Evolutionary conservation across 768 basidiomycete genomes (phyloP), one percentile per base, ranked within the genome.

Genomic region (Calocybe cyanea): DNA sequence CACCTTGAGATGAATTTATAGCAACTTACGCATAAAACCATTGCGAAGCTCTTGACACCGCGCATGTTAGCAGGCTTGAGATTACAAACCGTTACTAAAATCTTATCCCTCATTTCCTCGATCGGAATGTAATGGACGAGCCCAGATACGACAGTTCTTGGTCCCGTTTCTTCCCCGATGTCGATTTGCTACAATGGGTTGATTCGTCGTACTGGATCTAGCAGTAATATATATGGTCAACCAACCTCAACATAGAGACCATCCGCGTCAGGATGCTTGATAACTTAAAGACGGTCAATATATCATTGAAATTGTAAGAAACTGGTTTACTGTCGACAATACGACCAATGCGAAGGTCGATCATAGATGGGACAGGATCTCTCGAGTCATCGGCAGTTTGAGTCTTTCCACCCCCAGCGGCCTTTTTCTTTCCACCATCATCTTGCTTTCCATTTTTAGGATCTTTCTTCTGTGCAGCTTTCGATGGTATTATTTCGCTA

Each of bases 31-130:
- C 86, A 87, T 50, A 99, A 83, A 30, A 99, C 87, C 96, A 99
- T 98, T 24, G 93, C 96, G 59, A 87, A 95, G 49, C 92, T 95
- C 72, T 97, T 98, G 56, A 99, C 84, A 2, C 96, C 96, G 48
- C 95, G 84, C 95, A 99, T 98, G 54, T 75, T 84, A 6, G 88
- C 95, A 4, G 95, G 95, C 67, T 99, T 98, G 50, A 99, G 68
- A 64, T 98, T 94, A 63, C 88, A 92, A 37, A 96, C 86, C 32
- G 85, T 87, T 44, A 94, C 79, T 19, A 94, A 77, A 55, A 83
- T 81, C 58, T 81, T 85, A 58, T 88, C 85, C 32, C 78, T 76
- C 86, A 97, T 95, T 55, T 93, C 71, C 55, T 98, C 96, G 53
- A 96, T 92, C 5, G 92, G 88, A 62, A 98, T 88, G 66, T 97